A percentile compares a stretch with the other conserved stretches of the same genome.
phyloP scores from a whole-genome alignment of 2,329 filamentous ascomycete species.

The Stenocarpella maydis region DNA sequence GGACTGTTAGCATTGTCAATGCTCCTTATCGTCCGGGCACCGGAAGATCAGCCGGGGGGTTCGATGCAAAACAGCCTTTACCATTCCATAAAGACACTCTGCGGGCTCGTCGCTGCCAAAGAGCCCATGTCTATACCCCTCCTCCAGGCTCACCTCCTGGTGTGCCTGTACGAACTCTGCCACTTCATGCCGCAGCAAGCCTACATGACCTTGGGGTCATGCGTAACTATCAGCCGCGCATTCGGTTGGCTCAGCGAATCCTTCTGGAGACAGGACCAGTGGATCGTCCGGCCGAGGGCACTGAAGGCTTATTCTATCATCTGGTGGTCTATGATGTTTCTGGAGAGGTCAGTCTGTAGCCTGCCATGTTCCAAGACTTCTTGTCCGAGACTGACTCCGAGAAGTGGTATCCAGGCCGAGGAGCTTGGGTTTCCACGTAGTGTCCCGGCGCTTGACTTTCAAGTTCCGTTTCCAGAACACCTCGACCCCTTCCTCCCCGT shows the following conservation, averaged over 20 bases:
- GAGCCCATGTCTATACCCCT: conserved; percentile 38
- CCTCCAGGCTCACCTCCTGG: conserved; percentile 42
- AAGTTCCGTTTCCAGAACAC: conserved; percentile 40
- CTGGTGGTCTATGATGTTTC: conserved; percentile 44
- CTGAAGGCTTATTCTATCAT: conserved; percentile 43
- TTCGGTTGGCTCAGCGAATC: conserved; percentile 41
- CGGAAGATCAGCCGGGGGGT: conserved; percentile 35
- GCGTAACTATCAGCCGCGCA: conserved; percentile 41
- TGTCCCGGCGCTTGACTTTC: conserved; percentile 35
- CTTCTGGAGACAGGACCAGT: conserved; percentile 41
- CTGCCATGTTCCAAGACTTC: neutral
- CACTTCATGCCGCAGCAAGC: conserved; percentile 43
- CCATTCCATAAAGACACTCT: conserved; percentile 40
- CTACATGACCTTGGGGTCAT: conserved; percentile 42
- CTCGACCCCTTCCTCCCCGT: conserved; percentile 39
- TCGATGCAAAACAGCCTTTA: conserved; percentile 41
- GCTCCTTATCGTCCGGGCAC: conserved; percentile 40
- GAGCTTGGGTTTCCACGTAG: conserved; percentile 41
- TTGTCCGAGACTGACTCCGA: conserved; percentile 4
- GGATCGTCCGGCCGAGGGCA: conserved; percentile 36
- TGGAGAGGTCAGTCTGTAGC: conserved; percentile 41
- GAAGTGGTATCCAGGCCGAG: conserved; percentile 40
- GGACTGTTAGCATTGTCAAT: conserved; percentile 42
- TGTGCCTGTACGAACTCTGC: conserved; percentile 43
- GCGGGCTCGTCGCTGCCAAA: conserved; percentile 41